Conservation (phyloP, 352 stramenopile genomes). For the Albugo candida region DNA sequence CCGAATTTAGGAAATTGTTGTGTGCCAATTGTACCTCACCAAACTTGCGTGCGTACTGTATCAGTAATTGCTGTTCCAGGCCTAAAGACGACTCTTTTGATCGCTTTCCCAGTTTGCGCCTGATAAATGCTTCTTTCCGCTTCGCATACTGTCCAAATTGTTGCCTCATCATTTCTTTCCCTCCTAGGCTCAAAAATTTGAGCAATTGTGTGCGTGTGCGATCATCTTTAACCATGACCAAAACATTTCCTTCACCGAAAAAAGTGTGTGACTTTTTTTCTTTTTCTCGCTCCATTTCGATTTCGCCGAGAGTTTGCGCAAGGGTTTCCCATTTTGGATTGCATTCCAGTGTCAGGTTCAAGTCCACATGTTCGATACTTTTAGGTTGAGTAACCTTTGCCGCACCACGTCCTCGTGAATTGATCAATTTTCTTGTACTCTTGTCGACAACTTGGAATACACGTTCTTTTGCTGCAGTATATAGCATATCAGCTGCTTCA, state of each 20-base stretch:
- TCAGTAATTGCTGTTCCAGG: constrained; percentile 40
- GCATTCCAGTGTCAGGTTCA: constrained; percentile 60
- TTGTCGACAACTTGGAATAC: constrained; percentile 74
- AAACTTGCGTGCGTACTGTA: constrained; percentile 29
- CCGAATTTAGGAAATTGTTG: too few species aligned
- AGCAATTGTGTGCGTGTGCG: constrained; percentile 69
- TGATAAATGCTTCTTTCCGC: constrained; percentile 32
- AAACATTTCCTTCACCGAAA: constrained; percentile 23
- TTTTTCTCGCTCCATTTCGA: constrained; percentile 29
- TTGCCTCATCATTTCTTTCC: constrained; percentile 54
- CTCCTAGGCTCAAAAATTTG: constrained; percentile 62
- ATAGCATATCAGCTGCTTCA: constrained; percentile 82
- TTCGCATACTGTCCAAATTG: constrained; percentile 72
- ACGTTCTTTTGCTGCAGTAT: constrained; percentile 83
- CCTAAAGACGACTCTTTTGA: constrained; percentile 13
- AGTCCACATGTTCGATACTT: constrained; percentile 14
- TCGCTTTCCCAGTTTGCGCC: constrained; percentile 24
- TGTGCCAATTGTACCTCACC: constrained; percentile 21
- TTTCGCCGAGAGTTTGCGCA: constrained; percentile 83
- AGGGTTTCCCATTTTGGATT: constrained; percentile 92
- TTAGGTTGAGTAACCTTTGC: constrained; percentile 1
- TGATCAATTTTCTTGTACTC: constrained; percentile 21
- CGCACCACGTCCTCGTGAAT: constrained; percentile 11
- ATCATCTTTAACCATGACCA: constrained; percentile 81
- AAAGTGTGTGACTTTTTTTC: constrained; percentile 7